Evolutionary conservation across 495 filamentous ascomycete species (phyloP), one percentile per base, ranked within the genome.

Genomic region (Penicillium angulare): DNA sequence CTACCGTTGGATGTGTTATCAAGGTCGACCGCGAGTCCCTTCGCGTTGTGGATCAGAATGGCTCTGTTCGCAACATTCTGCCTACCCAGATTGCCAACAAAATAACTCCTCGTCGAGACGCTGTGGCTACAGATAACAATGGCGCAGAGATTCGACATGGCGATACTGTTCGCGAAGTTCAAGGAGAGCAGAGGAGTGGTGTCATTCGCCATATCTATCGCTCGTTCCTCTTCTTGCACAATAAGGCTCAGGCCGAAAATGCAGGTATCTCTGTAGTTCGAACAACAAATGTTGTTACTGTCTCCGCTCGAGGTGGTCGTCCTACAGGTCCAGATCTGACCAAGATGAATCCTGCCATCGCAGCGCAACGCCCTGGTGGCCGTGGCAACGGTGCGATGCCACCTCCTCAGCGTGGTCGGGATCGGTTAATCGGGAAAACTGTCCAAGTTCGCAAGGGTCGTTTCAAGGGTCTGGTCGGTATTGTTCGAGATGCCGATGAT

Each of bases 1-100:
- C 89, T 15, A 97, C 92, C 3, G 93, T 97, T 24, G 93, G 84
- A 35, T 95, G 89, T 64, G 84, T 97, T 34, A 84, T 95, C 71
- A 96, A 96, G 68, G 90, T 97, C 18, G 93, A 97, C 58, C 86
- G 92, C 26, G 93, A 97, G 64, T 89, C 90, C 5, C 68, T 99
- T 36, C 87, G 87, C 13, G 86, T 97, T 2, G 68, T 99, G 9
- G 92, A 97, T 62, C 93, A 97, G 66, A 87, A 95, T 51, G 88
- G 88, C 43, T 87, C 89, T 41, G 80, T 80, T 15, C 85, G 90
- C 40, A 86, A 86, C 47, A 76, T 97, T 10, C 82, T 96, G 64
- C 91, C 90, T 31, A 95, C 92, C 2, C 90, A 93, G 64, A 90
- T 99, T 38, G 84, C 89, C 9, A 91, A 90, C 71, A 90, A 88